These are phyloP conservation scores for Selenicereus undatus DNA, from an alignment of 148 eudicot species.

Conservation along the genomic window DNA sequence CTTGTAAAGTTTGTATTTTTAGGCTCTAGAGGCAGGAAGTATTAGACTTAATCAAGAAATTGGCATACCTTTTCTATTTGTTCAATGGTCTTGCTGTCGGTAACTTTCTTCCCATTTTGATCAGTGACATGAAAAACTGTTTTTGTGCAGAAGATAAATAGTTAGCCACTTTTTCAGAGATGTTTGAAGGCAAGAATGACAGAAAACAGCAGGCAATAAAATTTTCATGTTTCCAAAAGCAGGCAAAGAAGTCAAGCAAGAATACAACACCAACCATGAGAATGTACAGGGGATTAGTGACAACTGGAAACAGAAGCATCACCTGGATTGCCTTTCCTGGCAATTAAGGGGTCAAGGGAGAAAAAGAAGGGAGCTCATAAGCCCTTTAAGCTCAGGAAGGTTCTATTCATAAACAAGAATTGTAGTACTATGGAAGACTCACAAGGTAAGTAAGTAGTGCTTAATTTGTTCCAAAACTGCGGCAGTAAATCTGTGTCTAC, in stretches of 20 bases:
- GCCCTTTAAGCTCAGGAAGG: too few species aligned
- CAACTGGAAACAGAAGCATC: not conserved
- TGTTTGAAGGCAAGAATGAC: not conserved
- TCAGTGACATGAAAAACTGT: slow-evolving; percentile 87
- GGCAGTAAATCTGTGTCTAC: not conserved
- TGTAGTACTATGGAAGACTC: too few species aligned
- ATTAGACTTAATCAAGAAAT: not conserved
- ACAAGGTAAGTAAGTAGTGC: too few species aligned
- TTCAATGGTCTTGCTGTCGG: slow-evolving; percentile 52
- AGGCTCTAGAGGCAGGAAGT: too few species aligned
- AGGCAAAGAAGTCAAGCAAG: not conserved
- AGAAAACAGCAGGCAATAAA: not conserved
- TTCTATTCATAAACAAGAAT: too few species aligned
- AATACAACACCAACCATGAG: not conserved
- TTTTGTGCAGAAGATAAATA: slow-evolving; percentile 8
- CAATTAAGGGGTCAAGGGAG: not conserved
- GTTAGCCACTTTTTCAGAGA: not conserved
- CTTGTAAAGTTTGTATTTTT: too few species aligned
- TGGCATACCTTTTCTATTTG: slow-evolving; percentile 62
- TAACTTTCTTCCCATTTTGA: slow-evolving; percentile 63
- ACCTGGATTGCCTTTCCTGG: not conserved
- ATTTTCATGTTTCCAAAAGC: not conserved
- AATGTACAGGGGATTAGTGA: too few species aligned
- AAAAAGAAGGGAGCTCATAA: not conserved
- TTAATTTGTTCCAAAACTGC: too few species aligned